Percentiles rank a stretch among this genome's conserved stretches.
phyloP scores from a whole-genome alignment of 306 rosid genomes.

The Rosa rugosa region DNA sequence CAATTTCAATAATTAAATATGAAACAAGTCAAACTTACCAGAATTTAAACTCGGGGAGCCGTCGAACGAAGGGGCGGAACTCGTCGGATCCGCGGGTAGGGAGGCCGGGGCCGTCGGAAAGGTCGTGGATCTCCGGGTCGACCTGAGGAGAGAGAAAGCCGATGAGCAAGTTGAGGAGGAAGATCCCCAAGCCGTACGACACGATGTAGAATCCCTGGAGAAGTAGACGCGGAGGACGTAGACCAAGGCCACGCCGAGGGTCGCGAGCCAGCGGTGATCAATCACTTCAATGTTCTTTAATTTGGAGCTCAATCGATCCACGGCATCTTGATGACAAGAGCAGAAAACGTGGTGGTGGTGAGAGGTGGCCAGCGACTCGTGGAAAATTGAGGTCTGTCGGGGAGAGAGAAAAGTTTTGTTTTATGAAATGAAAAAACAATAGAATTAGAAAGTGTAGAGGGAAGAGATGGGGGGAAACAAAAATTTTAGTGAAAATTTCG shows the following conservation, averaged over 20 bases:
- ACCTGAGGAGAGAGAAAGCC: slow-evolving; percentile 96
- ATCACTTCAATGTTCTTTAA: too few relatives aligned
- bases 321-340: too few relatives aligned
- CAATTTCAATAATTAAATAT: not conserved
- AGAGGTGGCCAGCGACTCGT: too few relatives aligned
- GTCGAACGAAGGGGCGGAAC: slow-evolving; percentile 95
- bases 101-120: slow-evolving; percentile 69
- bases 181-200: slow-evolving; percentile 86
- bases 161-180: slow-evolving; percentile 81
- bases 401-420: too few relatives aligned
- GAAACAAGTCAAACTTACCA: slow-evolving; percentile 39
- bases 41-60: slow-evolving; percentile 95
- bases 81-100: slow-evolving; percentile 81
- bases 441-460: too few relatives aligned
- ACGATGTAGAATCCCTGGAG: slow-evolving; percentile 86
- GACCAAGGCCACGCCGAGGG: slow-evolving; percentile 40
- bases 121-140: slow-evolving; percentile 74
- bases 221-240: slow-evolving; percentile 75
- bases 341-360: too few relatives aligned
- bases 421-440: too few relatives aligned
- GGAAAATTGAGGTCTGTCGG: too few relatives aligned
- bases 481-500: too few relatives aligned
- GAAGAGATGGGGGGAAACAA: too few relatives aligned
- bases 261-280: slow-evolving; percentile 73
- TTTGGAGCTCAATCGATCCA: too few relatives aligned